A percentile compares a stretch with the other conserved stretches of the same genome.
These are phyloP conservation scores for Yamadazyma spencermartinsiae DNA, from an alignment of 1,139 yeast genomes.

Conservation along the genomic window DNA sequence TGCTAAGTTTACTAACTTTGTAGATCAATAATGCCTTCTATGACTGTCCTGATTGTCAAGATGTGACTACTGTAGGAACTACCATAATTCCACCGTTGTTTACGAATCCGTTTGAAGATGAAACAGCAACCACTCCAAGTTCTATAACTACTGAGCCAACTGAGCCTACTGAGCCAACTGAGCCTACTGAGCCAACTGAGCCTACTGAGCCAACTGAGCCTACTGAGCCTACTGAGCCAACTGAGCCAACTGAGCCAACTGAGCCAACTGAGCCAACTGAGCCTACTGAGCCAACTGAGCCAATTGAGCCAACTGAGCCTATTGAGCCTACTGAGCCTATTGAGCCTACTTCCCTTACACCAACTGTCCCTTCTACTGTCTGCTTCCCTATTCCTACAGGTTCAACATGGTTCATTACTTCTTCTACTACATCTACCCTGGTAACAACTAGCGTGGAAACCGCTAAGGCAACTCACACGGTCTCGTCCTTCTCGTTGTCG, in stretches of 20 bases:
- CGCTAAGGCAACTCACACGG: slow-evolving; percentile 5
- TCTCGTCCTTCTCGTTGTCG: slow-evolving; percentile 3
- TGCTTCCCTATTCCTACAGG: not conserved
- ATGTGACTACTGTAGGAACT: slow-evolving; percentile 22
- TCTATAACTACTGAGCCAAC: not conserved
- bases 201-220: slow-evolving; percentile 3
- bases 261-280: slow-evolving; percentile 3
- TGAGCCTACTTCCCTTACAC: no score
- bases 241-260: slow-evolving; percentile 4
- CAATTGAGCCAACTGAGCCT: no score
- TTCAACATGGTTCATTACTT: slow-evolving; percentile 15
- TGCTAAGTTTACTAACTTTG: slow-evolving; percentile 11
- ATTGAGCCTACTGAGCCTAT: no score
- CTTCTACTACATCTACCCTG: slow-evolving; percentile 12
- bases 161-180: slow-evolving; percentile 2
- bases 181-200: slow-evolving; percentile 5
- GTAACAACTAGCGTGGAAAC: slow-evolving; percentile 4
- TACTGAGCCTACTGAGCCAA: slow-evolving; percentile 1
- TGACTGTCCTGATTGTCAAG: slow-evolving; percentile 23
- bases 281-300: slow-evolving; percentile 8
- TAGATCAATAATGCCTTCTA: slow-evolving; percentile 27
- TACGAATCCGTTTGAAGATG: slow-evolving; percentile 4
- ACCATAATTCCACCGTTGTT: slow-evolving; percentile 23
- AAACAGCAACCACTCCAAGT: not conserved
- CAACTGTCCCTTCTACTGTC: slow-evolving; percentile 9